Conservation (phyloP, 805 yeast species). For the Candida multigemmis region DNA sequence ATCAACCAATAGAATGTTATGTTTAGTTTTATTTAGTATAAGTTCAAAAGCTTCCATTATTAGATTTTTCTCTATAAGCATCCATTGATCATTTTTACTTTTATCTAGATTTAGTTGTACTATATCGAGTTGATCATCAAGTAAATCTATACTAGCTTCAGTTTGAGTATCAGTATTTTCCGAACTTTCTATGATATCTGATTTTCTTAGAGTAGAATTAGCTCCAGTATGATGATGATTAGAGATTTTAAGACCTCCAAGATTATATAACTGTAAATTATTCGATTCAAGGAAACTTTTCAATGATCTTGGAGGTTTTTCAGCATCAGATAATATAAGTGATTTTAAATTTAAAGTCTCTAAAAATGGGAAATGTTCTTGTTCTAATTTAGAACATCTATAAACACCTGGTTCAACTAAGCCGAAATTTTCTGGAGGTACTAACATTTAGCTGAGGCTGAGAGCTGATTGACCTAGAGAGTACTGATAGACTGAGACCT, state of each 20-base stretch:
- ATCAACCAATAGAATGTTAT: slow-evolving; percentile 71
- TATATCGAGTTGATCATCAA: slow-evolving; percentile 13
- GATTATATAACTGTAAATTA: slow-evolving; percentile 40
- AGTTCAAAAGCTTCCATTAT: slow-evolving; percentile 59
- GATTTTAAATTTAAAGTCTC: slow-evolving; percentile 63
- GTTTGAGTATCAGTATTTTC: neutral
- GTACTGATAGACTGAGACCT: neutral
- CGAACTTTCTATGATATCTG: slow-evolving; percentile 8
- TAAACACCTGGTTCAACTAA: slow-evolving; percentile 80
- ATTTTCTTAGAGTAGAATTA: slow-evolving; percentile 7
- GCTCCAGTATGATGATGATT: slow-evolving; percentile 22
- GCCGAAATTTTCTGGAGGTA: slow-evolving; percentile 91
- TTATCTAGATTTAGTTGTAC: slow-evolving; percentile 13
- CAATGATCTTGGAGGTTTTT: slow-evolving; percentile 68
- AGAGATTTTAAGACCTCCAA: slow-evolving; percentile 34
- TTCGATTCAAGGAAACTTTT: slow-evolving; percentile 54
- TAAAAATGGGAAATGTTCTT: slow-evolving; percentile 69
- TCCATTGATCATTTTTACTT: slow-evolving; percentile 52
- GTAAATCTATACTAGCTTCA: slow-evolving; percentile 1
- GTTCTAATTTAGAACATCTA: slow-evolving; percentile 72
- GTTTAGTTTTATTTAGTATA: slow-evolving; percentile 51
- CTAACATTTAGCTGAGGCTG: slow-evolving; percentile 43
- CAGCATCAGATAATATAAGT: slow-evolving; percentile 73
- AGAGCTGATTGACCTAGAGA: slow-evolving; percentile 1
- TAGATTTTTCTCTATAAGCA: slow-evolving; percentile 61